These are phyloP conservation scores for Lentinus tigrinus DNA, from an alignment of 768 basidiomycete genomes.

Conservation along the genomic window DNA sequence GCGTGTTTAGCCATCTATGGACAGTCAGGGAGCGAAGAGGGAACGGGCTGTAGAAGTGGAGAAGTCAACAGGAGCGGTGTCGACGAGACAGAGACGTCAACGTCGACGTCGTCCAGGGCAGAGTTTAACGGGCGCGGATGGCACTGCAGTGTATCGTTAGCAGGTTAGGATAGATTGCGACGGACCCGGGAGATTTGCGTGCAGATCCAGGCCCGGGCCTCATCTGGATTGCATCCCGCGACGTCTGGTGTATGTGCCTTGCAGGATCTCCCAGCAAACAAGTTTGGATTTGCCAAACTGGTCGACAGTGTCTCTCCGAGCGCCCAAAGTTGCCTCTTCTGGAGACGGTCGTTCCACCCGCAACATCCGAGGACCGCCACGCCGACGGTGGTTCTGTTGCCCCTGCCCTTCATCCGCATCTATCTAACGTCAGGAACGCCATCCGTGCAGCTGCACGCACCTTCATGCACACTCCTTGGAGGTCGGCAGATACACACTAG, in stretches of 20 bases:
- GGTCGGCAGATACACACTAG: not conserved
- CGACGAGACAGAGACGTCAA: not conserved
- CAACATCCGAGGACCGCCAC: not conserved
- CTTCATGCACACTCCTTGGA: not conserved
- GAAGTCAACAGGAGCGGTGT: not conserved
- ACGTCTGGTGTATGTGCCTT: conserved; percentile 2
- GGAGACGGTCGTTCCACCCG: conserved; percentile 2
- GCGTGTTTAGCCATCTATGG: not conserved
- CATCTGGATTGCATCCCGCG: conserved; percentile 15
- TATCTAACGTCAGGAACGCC: not conserved
- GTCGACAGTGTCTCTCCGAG: conserved; percentile 1
- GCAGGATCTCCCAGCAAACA: not conserved
- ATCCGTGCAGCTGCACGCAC: not conserved
- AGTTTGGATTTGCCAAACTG: not conserved
- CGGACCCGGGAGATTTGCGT: conserved; percentile 9
- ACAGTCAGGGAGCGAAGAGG: not conserved
- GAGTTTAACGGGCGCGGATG: not conserved
- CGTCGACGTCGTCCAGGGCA: not conserved
- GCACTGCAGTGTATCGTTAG: not conserved
- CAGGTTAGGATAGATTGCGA: conserved; percentile 5
- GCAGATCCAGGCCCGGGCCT: conserved; percentile 4
- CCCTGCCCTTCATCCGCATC: not conserved
- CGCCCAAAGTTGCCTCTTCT: not conserved
- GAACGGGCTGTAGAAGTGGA: not conserved
- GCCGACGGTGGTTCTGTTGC: not conserved